Conservation (phyloP, 208 protist genomes). For the Trypanosoma conorhini region DNA sequence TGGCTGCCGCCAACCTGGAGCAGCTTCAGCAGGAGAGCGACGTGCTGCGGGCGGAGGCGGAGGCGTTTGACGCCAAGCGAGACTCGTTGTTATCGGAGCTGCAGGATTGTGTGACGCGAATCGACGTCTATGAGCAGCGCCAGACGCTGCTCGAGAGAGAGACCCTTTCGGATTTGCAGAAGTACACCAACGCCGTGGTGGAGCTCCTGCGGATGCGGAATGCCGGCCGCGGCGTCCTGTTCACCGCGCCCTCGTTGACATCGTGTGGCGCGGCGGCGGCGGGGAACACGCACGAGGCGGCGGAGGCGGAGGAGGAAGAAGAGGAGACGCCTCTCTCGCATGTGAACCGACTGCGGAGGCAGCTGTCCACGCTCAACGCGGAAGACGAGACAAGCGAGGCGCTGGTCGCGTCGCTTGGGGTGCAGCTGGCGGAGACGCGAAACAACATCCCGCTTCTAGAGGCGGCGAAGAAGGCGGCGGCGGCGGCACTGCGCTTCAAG, state of each 20-base stretch:
- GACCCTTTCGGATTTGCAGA: slow-evolving; percentile 4
- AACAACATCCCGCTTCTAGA: slow-evolving; percentile 31
- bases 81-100: slow-evolving; percentile 15
- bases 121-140: neutral
- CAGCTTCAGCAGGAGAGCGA: slow-evolving; percentile 22
- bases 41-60: slow-evolving; percentile 6
- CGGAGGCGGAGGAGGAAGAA: neutral
- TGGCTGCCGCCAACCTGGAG: slow-evolving; percentile 3
- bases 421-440: slow-evolving; percentile 22
- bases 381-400: slow-evolving; percentile 12
- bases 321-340: slow-evolving; percentile 13
- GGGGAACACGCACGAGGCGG: neutral
- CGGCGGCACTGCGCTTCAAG: slow-evolving; percentile 42
- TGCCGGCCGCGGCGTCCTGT: slow-evolving; percentile 11
- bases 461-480: slow-evolving; percentile 40
- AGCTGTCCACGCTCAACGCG: slow-evolving; percentile 12
- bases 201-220: neutral
- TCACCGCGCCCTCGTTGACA: neutral
- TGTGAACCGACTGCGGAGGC: slow-evolving; percentile 6
- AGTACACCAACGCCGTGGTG: neutral
- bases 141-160: slow-evolving; percentile 5
- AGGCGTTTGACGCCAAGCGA: slow-evolving; percentile 16
- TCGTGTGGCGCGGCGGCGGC: neutral
- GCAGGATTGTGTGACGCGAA: slow-evolving; percentile 2
- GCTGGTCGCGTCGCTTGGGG: slow-evolving; percentile 33